Conservation (phyloP, 306 rosid genomes). For the Castanea crenata region DNA sequence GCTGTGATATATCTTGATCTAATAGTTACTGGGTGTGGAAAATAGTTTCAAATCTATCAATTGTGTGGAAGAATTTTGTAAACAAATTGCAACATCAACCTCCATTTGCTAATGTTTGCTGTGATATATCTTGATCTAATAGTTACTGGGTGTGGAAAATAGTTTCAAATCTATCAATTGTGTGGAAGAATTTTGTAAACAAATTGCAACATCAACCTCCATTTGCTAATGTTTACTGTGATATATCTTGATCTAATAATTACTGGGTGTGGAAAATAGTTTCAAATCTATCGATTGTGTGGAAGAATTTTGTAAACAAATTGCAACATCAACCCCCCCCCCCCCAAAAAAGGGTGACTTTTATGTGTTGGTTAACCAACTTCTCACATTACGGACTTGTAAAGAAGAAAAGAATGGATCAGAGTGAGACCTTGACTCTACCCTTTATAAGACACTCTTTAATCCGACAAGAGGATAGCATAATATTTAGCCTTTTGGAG, state of each 20-base stretch:
- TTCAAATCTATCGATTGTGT: no score
- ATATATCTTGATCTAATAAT: no score
- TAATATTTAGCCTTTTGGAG: constrained; percentile 60
- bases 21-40: background rate
- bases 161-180: background rate
- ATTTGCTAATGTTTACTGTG: no score
- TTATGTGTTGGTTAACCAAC: background rate
- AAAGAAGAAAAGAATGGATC: constrained; percentile 49
- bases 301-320: no score
- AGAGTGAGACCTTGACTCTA: constrained; percentile 52
- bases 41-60: background rate
- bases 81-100: background rate
- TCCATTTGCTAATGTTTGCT: background rate
- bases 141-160: background rate
- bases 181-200: background rate
- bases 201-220: background rate
- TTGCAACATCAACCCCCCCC: no score
- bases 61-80: background rate
- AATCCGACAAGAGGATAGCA: constrained; percentile 65
- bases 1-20: background rate
- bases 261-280: no score
- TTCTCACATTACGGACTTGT: constrained; percentile 23
- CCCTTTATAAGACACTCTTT: constrained; percentile 50
- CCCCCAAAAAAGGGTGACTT: background rate
- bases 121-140: background rate